Base-by-base conservation (phyloP, 805 yeast species). In the Kodamaea neixiangensis region DNA sequence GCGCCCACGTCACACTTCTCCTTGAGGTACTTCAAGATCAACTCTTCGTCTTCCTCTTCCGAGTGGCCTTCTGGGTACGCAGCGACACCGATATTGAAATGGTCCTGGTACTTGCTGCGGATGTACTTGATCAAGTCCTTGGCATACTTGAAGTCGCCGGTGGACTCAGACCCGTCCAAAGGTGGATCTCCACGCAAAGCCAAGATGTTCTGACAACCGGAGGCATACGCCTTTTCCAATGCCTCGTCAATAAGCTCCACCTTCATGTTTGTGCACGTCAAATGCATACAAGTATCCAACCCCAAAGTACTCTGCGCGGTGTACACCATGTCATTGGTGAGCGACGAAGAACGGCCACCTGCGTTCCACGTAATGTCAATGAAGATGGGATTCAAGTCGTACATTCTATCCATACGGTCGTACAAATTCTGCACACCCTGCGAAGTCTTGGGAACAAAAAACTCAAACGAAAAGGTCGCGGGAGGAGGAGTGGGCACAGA, bases 311-410 rank as follows among this genome's bases (percentile, higher is more conserved):
- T 84, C 59, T 92, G 96, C 0, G 97, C 82, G 2, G 96, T 90
- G 58, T 90, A 81, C 4, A 94, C 96, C 81, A 94, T 86, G 58
- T 94, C 98, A 33, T 91, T 87, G 19, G 99, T 91, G 56, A 91
- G 73, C 40, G 83, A 82, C 5, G 96, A 85, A 46, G 87, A 71
- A 44, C 96, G 79, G 5, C 98, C 98, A 38, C 99, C 99, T 2
- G 99, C 99, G 63, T 93, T 93, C 99, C 99, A 94, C 0, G 99
- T 94, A 56, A 94, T 88, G 65, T 94, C 99, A 52, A 94, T 85
- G 68, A 94, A 94, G 56, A 88, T 83, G 1, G 99, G 99, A 56
- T 85, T 85, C 60, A 90, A 76, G 57, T 88, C 89, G 68, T 89
- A 90, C 99, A 94, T 94, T 67, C 97, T 82, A 65, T 94, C 98